Evolutionary conservation across 2,329 filamentous ascomycete species (phyloP).

Genomic region (Dothideomycetidae sp.): DNA sequence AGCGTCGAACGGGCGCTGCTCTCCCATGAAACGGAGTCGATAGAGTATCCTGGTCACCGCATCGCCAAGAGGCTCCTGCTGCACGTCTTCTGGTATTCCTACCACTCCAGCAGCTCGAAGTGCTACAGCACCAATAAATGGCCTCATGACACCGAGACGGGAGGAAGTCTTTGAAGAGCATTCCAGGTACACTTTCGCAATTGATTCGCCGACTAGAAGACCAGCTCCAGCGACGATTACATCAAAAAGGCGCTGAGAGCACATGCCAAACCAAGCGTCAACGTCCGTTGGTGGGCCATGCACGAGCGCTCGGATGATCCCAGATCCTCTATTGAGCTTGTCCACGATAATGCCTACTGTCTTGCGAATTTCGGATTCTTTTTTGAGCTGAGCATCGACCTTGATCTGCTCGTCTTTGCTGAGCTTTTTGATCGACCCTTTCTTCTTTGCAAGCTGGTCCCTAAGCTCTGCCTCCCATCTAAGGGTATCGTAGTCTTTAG

Average conservation of each 20-base stretch:
- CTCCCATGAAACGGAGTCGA: slow-evolving; percentile 73
- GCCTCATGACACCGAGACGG: slow-evolving; percentile 60
- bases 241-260: slow-evolving; percentile 57
- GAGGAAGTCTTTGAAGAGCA: slow-evolving; percentile 62
- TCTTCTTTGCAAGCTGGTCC: slow-evolving; percentile 79
- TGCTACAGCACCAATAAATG: slow-evolving; percentile 78
- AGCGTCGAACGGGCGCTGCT: slow-evolving; percentile 85
- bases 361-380: slow-evolving; percentile 65
- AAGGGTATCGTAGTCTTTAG: slow-evolving; percentile 85
- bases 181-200: slow-evolving; percentile 63
- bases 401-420: slow-evolving; percentile 79
- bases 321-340: slow-evolving; percentile 66
- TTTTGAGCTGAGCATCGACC: slow-evolving; percentile 77
- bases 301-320: slow-evolving; percentile 69
- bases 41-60: slow-evolving; percentile 83
- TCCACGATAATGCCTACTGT: slow-evolving; percentile 56
- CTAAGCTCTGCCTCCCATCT: slow-evolving; percentile 96
- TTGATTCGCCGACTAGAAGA: slow-evolving; percentile 64
- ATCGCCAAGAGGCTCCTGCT: slow-evolving; percentile 63
- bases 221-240: slow-evolving; percentile 69
- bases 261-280: slow-evolving; percentile 72
- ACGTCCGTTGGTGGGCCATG: slow-evolving; percentile 81
- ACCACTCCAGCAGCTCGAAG: slow-evolving; percentile 64
- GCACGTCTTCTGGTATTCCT: slow-evolving; percentile 55
- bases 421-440: slow-evolving; percentile 79